Base-by-base conservation (phyloP, 805 yeast species). In the Hermanozyma aechmeae region DNA sequence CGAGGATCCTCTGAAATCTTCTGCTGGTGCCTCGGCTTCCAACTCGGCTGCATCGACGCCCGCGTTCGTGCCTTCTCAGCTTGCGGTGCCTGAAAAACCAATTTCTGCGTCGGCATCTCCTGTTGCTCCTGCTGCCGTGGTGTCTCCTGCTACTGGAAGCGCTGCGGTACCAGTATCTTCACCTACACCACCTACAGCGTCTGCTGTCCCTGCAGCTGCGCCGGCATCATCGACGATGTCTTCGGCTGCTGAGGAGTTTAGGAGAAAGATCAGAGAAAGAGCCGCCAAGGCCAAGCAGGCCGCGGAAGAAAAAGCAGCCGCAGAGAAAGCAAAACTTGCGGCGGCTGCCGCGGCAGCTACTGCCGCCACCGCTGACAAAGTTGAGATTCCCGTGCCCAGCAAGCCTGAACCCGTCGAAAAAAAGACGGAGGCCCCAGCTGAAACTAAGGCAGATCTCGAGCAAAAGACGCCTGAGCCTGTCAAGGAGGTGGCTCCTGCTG, bases 181-280 rank as follows among this genome's bases (percentile, higher is more conserved):
- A 4, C 17, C 32, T 13, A 22, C 31, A 15, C 38, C 28, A 13
- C 10, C 29, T 31, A 10, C 42, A 30, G 30, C 38, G 35, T 33
- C 44, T 42, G 8, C 32, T 34, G 38, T 37, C 35, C 13, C 29
- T 26, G 27, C 35, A 9, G 27, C 30, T 4, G 27, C 30, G 4
- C 25, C 33, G 4, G 24, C 35, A 4, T 22, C 35, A 16, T 24
- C 25, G 25, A 8, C 22, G 5, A n/a, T n/a, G n/a, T n/a, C n/a
- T n/a, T 19, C 39, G 5, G 45, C 51, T 15, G 62, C 62, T 8
- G 65, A 57, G 31, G 62, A 58, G 33, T 58, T 58, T 41, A 54
- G 47, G 39, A 52, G 56, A 38, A 56, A 50, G 38, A 51, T 58
- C 32, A 38, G 44, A 33, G 64, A 55, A 40, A 45, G 38, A 27